Evolutionary conservation across 1,284 basidiomycete genomes (phyloP), one percentile per base, ranked within the genome.

Genomic region (Rugosomyces carneus): DNA sequence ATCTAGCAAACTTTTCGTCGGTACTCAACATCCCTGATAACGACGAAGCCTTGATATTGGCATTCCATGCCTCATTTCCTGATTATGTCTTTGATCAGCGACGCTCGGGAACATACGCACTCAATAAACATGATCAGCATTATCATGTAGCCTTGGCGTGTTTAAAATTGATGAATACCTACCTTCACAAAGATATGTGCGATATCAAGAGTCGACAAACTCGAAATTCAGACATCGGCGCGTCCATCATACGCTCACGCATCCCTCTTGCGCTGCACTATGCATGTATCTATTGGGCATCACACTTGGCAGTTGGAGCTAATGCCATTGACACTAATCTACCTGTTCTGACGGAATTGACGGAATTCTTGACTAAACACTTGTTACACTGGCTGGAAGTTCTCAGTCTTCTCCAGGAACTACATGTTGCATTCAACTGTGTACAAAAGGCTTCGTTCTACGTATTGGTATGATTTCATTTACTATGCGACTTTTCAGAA

Each of bases 41-140:
- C 15, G 4, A 36, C 20, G 27, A 29, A 3, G 8, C 8, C 1
- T 29, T 37, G 5, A 36, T 44, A n/a, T 11, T 18, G 23, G 43
- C 44, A 19, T 39, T 40, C 18, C 45, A 51, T 27, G 44, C 39
- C 20, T 47, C 45, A 13, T 51, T 51, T 27, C 37, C 16, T 4
- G 42, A 51, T 15, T 51, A 23, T 37, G 13, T 48, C 34, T 44
- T 37, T n/a, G 45, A 47, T 37, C 16, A 6, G 3, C 40, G 49
- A 2, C 48, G 49, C 31, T 32, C 23, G 3, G 34, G 45, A 19
- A 3, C n/a, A 6, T 31, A 20, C 5, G 41, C 44, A 26, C 35
- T 51, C 4, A 26, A 47, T 27, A 29, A 26, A 2, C 4, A 13
- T 18, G 20, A 20, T 5, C 37, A 40, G 24, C 44, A 50, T 39